Evolutionary conservation across 2,329 filamentous ascomycete species (phyloP).

Genomic region (Talaromyces sp.): DNA sequence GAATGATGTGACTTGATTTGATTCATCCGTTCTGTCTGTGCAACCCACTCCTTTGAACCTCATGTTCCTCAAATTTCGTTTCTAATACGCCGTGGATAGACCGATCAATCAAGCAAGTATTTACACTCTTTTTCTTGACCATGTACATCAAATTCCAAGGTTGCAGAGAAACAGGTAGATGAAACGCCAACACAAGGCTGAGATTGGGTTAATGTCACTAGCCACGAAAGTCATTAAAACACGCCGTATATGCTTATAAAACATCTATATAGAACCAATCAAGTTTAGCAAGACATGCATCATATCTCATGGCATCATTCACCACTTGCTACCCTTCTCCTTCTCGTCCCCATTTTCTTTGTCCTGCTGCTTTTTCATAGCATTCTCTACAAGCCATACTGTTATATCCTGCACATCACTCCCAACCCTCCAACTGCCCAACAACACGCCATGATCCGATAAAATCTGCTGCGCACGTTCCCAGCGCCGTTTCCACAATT

Average conservation of each 20-base stretch:
- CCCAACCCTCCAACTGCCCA: slow-evolving; percentile 47
- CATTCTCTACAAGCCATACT: slow-evolving; percentile 42
- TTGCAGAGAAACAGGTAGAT: background rate
- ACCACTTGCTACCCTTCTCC: background rate
- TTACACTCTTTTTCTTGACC: no score
- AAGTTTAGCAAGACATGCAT: background rate
- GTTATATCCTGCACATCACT: slow-evolving; percentile 46
- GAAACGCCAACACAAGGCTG: background rate
- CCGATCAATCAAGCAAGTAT: background rate
- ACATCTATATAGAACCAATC: background rate
- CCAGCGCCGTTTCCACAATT: slow-evolving; percentile 50
- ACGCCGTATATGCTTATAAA: background rate
- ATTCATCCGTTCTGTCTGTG: background rate
- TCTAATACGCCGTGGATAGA: background rate
- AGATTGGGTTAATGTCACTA: background rate
- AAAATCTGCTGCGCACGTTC: slow-evolving; percentile 44
- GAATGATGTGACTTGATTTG: background rate
- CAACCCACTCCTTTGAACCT: background rate
- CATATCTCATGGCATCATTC: background rate
- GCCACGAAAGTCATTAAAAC: background rate
- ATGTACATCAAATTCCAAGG: background rate
- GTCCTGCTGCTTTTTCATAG: slow-evolving; percentile 27
- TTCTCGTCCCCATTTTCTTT: background rate
- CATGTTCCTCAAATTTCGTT: background rate
- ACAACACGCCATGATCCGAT: slow-evolving; percentile 40